Percentiles rank a stretch among this genome's conserved stretches.
Evolutionary conservation across 352 stramenopile species (phyloP).

Genomic region (Thalassiosira delicatula): DNA sequence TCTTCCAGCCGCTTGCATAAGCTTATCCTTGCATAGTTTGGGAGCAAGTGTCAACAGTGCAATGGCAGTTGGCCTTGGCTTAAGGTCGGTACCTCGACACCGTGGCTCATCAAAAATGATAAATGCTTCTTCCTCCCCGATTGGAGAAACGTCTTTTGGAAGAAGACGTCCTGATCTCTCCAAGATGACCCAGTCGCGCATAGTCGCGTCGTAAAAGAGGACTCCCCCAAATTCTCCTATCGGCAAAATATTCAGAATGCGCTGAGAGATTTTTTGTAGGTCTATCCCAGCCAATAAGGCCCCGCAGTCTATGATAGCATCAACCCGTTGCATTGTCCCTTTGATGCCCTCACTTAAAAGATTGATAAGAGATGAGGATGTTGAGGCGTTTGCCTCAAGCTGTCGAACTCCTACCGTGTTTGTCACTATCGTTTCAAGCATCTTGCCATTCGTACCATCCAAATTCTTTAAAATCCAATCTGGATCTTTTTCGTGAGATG

Average conservation of each 20-base stretch:
- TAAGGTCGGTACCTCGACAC: slow-evolving; percentile 89
- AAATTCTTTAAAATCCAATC: slow-evolving; percentile 68
- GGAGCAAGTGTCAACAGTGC: slow-evolving; percentile 88
- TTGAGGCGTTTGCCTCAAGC: slow-evolving; percentile 3
- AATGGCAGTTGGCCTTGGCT: slow-evolving; percentile 82
- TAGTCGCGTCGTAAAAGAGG: slow-evolving; percentile 86
- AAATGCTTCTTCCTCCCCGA: slow-evolving; percentile 88
- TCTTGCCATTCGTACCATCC: slow-evolving; percentile 87
- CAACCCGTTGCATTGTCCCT: slow-evolving; percentile 52
- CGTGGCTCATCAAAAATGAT: slow-evolving; percentile 91
- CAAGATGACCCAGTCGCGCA: slow-evolving; percentile 86
- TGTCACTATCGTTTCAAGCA: slow-evolving; percentile 85
- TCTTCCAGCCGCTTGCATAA: slow-evolving; percentile 91
- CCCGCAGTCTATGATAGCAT: slow-evolving; percentile 88
- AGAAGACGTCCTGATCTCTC: slow-evolving; percentile 78
- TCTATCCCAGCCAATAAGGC: slow-evolving; percentile 85
- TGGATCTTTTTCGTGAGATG: slow-evolving; percentile 40
- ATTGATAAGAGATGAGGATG: slow-evolving; percentile 16
- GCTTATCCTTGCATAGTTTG: slow-evolving; percentile 89
- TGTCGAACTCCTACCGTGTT: slow-evolving; percentile 58
- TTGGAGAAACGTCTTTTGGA: slow-evolving; percentile 81
- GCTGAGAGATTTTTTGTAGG: slow-evolving; percentile 77
- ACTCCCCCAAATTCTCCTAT: slow-evolving; percentile 73
- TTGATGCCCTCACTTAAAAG: slow-evolving; percentile 64
- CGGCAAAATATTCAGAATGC: slow-evolving; percentile 67